Base-by-base conservation (phyloP, 306 rosid species). In the Crotalaria pallida region DNA sequence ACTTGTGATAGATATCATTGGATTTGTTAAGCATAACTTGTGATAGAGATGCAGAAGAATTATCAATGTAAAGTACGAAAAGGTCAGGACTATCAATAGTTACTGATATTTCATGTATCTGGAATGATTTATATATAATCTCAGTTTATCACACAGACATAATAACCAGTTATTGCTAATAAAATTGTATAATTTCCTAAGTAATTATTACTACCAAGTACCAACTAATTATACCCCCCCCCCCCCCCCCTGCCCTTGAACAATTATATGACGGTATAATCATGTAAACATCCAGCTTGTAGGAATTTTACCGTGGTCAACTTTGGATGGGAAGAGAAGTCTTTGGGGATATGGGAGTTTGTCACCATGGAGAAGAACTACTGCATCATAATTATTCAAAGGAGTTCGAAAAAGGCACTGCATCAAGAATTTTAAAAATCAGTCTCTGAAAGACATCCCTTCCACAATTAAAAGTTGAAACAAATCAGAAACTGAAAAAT, bases 361-460 rank as follows among this genome's bases (percentile, higher is more conserved):
- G 69, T 87, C 99, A 80, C 88, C 79, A 48, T 94, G 95, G 67
- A 94, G 92, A 79, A 88, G 88, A 81, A 94, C 71, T 58, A 94
- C 71, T 2, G 95, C 99, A 44, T 94, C 97, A 8, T 87, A 94
- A 81, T 87, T 94, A 78, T 80, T 87, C 80, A 94, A 84, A 69
- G 99, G 99, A 74, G 95, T 94, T 71, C 97, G 88, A 26, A 88
- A 87, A 74, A 88, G 88, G 85, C 96, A 86, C 99, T 94, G 88
- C 81, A 78, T 64, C 77, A 72, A 80, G 33, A 71, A 79, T 48
- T n/a, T 7, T 76, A 68, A 76, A 51, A 29, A 18, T 41, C 21
- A 26, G 47, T 33, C 10, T 58, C 63, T 31, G 7, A 29, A 61
- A 68, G 27, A 60, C 38, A 69, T 68, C 24, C 51, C 58, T 64